Evolutionary conservation across 345 rosid genomes (phyloP).

Genomic region (Rhizophora mangle): DNA sequence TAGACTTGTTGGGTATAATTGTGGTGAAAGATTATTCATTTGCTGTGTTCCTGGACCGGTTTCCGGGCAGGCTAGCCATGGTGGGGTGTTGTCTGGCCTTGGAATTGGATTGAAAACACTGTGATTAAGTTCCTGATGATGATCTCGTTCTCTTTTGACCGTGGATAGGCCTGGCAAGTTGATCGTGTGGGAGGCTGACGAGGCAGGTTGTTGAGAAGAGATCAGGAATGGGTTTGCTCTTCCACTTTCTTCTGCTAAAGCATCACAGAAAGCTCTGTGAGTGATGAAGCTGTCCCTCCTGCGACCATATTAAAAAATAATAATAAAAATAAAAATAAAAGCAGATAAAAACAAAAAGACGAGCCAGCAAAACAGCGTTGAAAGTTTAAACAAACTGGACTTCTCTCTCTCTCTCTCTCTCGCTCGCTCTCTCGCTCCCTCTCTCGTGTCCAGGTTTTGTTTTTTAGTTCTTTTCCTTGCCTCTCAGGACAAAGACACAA

Average conservation of each 20-base stretch:
- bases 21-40: slow-evolving; percentile 17
- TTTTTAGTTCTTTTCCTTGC: slow-evolving; percentile 18
- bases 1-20: slow-evolving; percentile 20
- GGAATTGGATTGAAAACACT: slow-evolving; percentile 8
- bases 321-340: slow-evolving; percentile 21
- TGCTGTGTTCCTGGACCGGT: slow-evolving; percentile 7
- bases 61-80: slow-evolving; percentile 28
- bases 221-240: slow-evolving; percentile 27
- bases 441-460: slow-evolving; percentile 27
- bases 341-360: slow-evolving; percentile 35
- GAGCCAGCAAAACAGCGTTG: slow-evolving; percentile 23
- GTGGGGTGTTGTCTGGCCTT: slow-evolving; percentile 15
- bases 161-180: slow-evolving; percentile 21
- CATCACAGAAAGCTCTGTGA: slow-evolving; percentile 65
- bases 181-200: slow-evolving; percentile 22
- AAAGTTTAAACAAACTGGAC: background rate
- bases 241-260: slow-evolving; percentile 46
- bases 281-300: slow-evolving; percentile 73
- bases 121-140: slow-evolving; percentile 9
- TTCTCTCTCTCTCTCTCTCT: slow-evolving; percentile 9
- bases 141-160: slow-evolving; percentile 41
- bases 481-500: slow-evolving; percentile 25
- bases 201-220: slow-evolving; percentile 20
- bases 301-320: slow-evolving; percentile 21
- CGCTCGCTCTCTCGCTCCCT: slow-evolving; percentile 13